A percentile compares a stretch with the other conserved stretches of the same genome.
These are phyloP conservation scores for Gamarada debralockiae DNA, from an alignment of 495 filamentous ascomycete genomes.

Conservation along the genomic window DNA sequence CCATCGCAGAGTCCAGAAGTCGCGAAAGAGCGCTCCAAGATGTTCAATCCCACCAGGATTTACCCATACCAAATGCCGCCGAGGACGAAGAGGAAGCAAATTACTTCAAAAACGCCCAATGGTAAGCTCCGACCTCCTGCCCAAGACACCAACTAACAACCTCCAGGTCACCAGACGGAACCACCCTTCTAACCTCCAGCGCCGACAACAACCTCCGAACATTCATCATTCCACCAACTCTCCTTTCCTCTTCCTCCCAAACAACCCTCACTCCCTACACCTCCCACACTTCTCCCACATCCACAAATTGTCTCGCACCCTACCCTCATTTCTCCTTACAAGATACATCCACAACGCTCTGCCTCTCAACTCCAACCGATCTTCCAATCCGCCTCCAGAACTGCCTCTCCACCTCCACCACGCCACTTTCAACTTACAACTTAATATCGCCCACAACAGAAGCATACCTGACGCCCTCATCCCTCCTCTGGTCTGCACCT, in stretches of 20 bases:
- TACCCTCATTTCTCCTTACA: conserved; percentile 71
- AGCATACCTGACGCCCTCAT: conserved; percentile 69
- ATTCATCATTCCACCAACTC: conserved; percentile 68
- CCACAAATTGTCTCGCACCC: conserved; percentile 65
- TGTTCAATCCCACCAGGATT: not conserved
- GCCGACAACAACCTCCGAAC: conserved; percentile 64
- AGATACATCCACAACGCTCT: conserved; percentile 60
- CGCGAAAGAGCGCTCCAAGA: conserved; percentile 13
- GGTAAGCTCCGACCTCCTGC: conserved; percentile 30
- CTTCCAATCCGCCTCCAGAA: conserved; percentile 71
- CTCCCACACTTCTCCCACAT: conserved; percentile 55
- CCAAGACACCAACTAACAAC: not conserved
- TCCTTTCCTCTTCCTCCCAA: conserved; percentile 54
- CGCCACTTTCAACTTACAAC: conserved; percentile 55
- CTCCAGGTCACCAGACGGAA: conserved; percentile 74
- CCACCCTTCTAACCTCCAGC: conserved; percentile 70
- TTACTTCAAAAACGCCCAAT: conserved; percentile 60
- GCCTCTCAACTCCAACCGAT: conserved; percentile 63
- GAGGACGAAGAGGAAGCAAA: conserved; percentile 25
- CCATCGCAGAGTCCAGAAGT: conserved; percentile 20
- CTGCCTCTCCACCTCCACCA: conserved; percentile 34
- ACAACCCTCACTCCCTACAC: conserved; percentile 58
- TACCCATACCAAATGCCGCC: not conserved
- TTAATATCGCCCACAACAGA: conserved; percentile 75
- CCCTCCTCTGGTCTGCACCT: conserved; percentile 65